Evolutionary conservation across 768 basidiomycete species (phyloP).

Genomic region (Tephrocybe rancida): DNA sequence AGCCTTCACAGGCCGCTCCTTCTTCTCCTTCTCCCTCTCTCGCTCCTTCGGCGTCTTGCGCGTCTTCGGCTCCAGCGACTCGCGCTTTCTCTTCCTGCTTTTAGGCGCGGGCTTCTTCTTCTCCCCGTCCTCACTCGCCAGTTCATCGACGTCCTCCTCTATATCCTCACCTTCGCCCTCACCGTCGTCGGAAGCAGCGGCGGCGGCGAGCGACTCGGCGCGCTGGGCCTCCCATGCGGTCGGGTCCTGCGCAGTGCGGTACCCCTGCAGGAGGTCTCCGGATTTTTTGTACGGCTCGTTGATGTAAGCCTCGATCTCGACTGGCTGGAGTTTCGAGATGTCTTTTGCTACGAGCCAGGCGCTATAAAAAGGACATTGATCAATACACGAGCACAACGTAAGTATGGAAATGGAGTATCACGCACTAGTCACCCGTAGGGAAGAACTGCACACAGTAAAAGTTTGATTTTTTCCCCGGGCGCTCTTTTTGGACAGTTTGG

Average conservation of each 20-base stretch:
- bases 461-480: slow-evolving; percentile 74
- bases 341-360: slow-evolving; percentile 86
- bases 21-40: slow-evolving; percentile 17
- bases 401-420: slow-evolving; percentile 22
- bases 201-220: slow-evolving; percentile 19
- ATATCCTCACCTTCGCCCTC: slow-evolving; percentile 43
- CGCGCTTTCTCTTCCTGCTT: slow-evolving; percentile 59
- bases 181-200: slow-evolving; percentile 4
- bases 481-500: slow-evolving; percentile 61
- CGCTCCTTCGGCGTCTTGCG: slow-evolving; percentile 21
- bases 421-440: slow-evolving; percentile 93
- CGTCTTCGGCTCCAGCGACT: slow-evolving; percentile 42
- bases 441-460: slow-evolving; percentile 84
- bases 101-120: slow-evolving; percentile 31
- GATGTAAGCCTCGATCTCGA: slow-evolving; percentile 87
- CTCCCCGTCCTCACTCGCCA: slow-evolving; percentile 52
- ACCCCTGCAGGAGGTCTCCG: slow-evolving; percentile 75
- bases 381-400: neutral
- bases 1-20: slow-evolving; percentile 42
- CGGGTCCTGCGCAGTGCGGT: slow-evolving; percentile 71
- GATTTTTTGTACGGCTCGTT: slow-evolving; percentile 75
- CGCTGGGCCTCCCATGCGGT: slow-evolving; percentile 51
- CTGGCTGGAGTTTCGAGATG: slow-evolving; percentile 72
- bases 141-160: slow-evolving; percentile 68
- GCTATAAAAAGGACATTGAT: slow-evolving; percentile 42